phyloP scores from a whole-genome alignment of 176 grass and related monocot genomes.

The Bothriochloa decipiens region DNA sequence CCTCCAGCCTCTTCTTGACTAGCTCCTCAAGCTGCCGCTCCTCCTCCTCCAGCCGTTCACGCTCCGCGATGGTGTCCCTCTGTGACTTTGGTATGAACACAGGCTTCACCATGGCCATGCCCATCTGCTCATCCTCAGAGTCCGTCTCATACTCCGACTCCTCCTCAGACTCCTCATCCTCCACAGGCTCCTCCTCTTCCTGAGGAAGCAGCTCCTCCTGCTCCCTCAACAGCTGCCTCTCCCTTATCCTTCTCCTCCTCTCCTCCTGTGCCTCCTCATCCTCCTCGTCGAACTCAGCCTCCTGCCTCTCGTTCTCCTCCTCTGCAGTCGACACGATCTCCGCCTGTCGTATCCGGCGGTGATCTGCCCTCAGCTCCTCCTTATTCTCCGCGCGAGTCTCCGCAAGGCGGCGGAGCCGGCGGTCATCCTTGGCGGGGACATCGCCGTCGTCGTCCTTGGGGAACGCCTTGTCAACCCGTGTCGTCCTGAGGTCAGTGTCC shows the following conservation, averaged over 20 bases:
- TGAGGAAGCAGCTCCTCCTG: slow-evolving; percentile 85
- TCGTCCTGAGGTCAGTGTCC: slow-evolving; percentile 45
- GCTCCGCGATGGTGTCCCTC: slow-evolving; percentile 89
- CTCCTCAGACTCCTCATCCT: slow-evolving; percentile 81
- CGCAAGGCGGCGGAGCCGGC: slow-evolving; percentile 68
- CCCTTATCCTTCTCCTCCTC: slow-evolving; percentile 75
- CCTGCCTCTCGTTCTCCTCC: slow-evolving; percentile 76
- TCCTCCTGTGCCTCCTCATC: slow-evolving; percentile 90
- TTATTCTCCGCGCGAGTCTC: slow-evolving; percentile 68
- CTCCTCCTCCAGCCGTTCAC: slow-evolving; percentile 86
- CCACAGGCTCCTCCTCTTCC: slow-evolving; percentile 71
- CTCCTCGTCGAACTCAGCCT: slow-evolving; percentile 72
- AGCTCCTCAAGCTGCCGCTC: slow-evolving; percentile 38
- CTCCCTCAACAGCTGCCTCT: slow-evolving; percentile 62
- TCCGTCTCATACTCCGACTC: slow-evolving; percentile 96
- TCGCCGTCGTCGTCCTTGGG: slow-evolving; percentile 56
- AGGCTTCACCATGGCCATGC: slow-evolving; percentile 86
- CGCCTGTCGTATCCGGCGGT: slow-evolving; percentile 79
- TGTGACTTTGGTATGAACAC: slow-evolving; percentile 92
- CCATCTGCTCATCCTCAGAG: slow-evolving; percentile 85
- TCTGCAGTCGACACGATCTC: slow-evolving; percentile 74
- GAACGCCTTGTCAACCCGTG: slow-evolving; percentile 70
- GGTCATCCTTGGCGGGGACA: slow-evolving; percentile 63
- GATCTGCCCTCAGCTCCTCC: slow-evolving; percentile 86
- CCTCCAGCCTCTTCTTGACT: too few species aligned